Evolutionary conservation across 2,329 filamentous ascomycete species (phyloP), one percentile per base, ranked within the genome.

Genomic region (Aspergillus amoenus): DNA sequence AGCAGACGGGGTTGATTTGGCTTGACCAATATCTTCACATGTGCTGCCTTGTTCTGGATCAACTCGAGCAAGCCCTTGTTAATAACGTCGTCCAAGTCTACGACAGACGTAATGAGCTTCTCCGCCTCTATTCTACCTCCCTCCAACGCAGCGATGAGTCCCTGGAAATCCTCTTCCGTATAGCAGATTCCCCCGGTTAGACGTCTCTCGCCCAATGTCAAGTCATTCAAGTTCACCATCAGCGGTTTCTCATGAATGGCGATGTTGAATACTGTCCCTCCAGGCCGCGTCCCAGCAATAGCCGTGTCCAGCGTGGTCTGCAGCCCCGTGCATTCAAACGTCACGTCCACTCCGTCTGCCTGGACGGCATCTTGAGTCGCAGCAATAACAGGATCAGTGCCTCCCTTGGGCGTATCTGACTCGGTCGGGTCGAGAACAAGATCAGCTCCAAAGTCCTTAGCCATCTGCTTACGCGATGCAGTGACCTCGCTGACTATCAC

Each of bases 11-110:
- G 4, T 11, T 39, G 32, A 15, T 22, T 48, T 15, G 51, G 51
- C 21, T 46, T n/a, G 30, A 61, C 60, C 24, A 56, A 30, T 18
- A 56, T 56, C 21, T 56, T 56, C 4, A 52, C 54, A 45, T 56
- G 54, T 13, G 47, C 30, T 5, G 37, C 42, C 41, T 46, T 56
- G 15, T 52, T 52, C 2, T 32, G 30, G 30, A 56, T 56, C 41
- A 56, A 37, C 41, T 56, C 54, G 18, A 45, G 40, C 5, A 56
- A 30, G 3, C 41, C 55, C n/a, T 34, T 41, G 13, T 56, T 32
- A 3, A 52, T 39, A 7, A 42, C 55, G 13, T 52, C 37, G 6
- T 32, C 30, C 12, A 56, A 13, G 6, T 41, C 13, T 4, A 56
- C 48, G 5, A 56, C 15, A 8, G 55, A 56, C 4, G 55, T 56